These are phyloP conservation scores for Krasilnikovozyma curviuscula DNA, from an alignment of 768 basidiomycete species.

Conservation along the genomic window DNA sequence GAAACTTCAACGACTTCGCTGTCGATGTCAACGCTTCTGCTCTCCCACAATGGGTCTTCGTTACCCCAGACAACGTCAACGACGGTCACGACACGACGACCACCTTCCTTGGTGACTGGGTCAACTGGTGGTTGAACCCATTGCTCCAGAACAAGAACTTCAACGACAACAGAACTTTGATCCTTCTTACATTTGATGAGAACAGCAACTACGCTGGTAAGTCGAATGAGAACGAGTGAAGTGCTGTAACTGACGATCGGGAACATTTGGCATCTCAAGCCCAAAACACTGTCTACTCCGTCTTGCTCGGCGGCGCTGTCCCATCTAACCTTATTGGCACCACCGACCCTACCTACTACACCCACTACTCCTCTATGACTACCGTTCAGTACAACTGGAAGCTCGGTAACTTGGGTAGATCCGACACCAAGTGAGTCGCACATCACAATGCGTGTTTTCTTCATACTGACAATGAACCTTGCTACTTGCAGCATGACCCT, in stretches of 20 bases:
- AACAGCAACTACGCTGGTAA: conserved; percentile 24
- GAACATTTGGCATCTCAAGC: conserved; percentile 30
- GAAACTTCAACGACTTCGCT: conserved; percentile 47
- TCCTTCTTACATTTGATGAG: conserved; percentile 45
- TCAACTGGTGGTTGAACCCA: conserved; percentile 36
- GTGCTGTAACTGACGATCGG: conserved; percentile 31
- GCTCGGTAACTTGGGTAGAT: conserved; percentile 41
- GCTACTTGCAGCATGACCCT: conserved; percentile 18
- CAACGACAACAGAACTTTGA: conserved; percentile 38
- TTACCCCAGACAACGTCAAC: conserved; percentile 45
- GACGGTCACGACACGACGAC: conserved; percentile 34
- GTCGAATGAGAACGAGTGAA: conserved; percentile 31
- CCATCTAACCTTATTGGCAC: conserved; percentile 1
- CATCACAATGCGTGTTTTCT: not conserved
- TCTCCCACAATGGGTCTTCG: conserved; percentile 42
- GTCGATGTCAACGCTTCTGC: conserved; percentile 35
- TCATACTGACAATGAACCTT: not conserved
- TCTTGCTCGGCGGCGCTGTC: conserved; percentile 14
- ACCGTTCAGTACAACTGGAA: conserved; percentile 45
- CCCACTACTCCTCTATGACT: conserved; percentile 40
- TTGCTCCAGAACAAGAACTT: conserved; percentile 36
- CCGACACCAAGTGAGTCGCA: conserved; percentile 35
- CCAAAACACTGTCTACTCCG: conserved; percentile 24
- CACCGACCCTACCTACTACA: conserved; percentile 37
- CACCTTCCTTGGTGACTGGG: conserved; percentile 33